phyloP scores from a whole-genome alignment of 768 basidiomycete genomes.

The Termitomyces bulborhizus region DNA sequence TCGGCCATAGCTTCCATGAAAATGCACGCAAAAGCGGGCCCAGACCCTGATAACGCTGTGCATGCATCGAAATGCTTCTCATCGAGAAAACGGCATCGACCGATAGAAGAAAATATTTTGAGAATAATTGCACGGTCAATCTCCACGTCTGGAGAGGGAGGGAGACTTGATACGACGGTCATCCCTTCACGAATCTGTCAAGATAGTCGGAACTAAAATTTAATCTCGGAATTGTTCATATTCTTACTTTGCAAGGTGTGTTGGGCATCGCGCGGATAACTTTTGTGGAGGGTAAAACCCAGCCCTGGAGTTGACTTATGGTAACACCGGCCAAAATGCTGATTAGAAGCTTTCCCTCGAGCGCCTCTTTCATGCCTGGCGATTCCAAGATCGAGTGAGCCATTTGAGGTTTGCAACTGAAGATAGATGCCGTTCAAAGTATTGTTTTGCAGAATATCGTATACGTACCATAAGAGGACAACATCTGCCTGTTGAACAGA shows the following conservation, averaged over 20 bases:
- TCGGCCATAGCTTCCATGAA: slow-evolving; percentile 99
- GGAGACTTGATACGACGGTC: slow-evolving; percentile 85
- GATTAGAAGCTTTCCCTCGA: slow-evolving; percentile 87
- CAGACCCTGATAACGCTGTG: slow-evolving; percentile 92
- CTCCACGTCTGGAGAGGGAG: slow-evolving; percentile 42
- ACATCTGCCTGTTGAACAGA: slow-evolving; percentile 77
- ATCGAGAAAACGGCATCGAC: slow-evolving; percentile 91
- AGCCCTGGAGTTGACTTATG: slow-evolving; percentile 67
- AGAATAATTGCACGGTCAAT: slow-evolving; percentile 69
- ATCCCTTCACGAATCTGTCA: slow-evolving; percentile 95
- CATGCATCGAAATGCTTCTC: slow-evolving; percentile 99
- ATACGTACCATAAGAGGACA: slow-evolving; percentile 75
- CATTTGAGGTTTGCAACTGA: slow-evolving; percentile 91
- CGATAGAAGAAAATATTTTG: slow-evolving; percentile 96
- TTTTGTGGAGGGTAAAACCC: slow-evolving; percentile 72
- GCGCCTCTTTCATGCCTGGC: slow-evolving; percentile 72
- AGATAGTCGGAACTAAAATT: neutral
- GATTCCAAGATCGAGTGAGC: slow-evolving; percentile 69
- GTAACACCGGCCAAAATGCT: slow-evolving; percentile 98
- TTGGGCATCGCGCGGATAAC: slow-evolving; percentile 98
- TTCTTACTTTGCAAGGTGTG: slow-evolving; percentile 84
- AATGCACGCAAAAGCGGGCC: slow-evolving; percentile 95
- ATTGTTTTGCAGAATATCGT: neutral
- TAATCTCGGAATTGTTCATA: neutral
- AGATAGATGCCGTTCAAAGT: slow-evolving; percentile 1